Evolutionary conservation across 768 basidiomycete species (phyloP), one percentile per base, ranked within the genome.

Genomic region (Mycena venus): DNA sequence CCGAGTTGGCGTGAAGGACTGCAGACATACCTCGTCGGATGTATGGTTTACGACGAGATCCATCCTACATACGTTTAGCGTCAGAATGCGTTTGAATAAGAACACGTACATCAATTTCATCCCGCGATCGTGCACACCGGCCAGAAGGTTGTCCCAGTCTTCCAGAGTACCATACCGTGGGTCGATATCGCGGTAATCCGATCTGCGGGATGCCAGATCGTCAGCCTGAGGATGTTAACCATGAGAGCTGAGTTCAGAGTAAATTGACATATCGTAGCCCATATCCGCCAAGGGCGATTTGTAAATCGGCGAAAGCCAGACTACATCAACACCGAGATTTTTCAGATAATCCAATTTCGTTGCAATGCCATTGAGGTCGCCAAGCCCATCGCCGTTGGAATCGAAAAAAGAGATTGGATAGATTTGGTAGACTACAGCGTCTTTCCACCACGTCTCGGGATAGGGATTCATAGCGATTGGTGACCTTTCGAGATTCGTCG

Each of bases 21-120:
- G 14, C 1, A 10, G 29, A 4, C 29, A 4, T 40, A 90, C 92
- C 87, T 92, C 88, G 81, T 91, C 88, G 0, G 93, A 94, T 4
- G 90, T 90, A 79, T 94, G 93, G 80, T 94, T 94, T 11, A 92
- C 91, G 31, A 94, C 94, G 2, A 95, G 88, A 78, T 95, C 93
- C 91, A 94, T 93, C 83, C 92, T 93, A 79, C 14, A 0, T 55
- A 51, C 29, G 51, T 31, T 36, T 31, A 21, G 27, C 32, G 27
- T 11, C 55, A 23, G 21, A 32, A 51, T 2, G 23, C 42, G 12
- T 56, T 17, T 31, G 49, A 17, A 31, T 65, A 4, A 58, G 31
- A 29, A 51, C 32, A 84, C 88, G 56, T 77, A 91, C 91, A 95
- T 88, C 23, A 94, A 85, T 78, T 93, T 94, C 90, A 95, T 92